Evolutionary conservation across 2,329 filamentous ascomycete species (phyloP).

Genomic region (Orbilia brochopaga): DNA sequence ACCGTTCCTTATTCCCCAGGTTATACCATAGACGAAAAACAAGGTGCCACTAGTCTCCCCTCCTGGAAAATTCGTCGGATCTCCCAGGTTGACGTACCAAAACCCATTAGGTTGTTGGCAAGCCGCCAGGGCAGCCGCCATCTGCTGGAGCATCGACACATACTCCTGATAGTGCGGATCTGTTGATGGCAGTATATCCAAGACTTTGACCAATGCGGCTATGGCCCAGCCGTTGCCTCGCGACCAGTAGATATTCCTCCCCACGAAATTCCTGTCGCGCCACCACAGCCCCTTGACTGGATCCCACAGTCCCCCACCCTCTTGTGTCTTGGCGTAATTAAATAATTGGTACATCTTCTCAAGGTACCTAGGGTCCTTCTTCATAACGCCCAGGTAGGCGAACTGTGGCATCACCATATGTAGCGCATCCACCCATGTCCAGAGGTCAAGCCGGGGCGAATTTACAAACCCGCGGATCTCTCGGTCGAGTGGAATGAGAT

Average conservation of each 20-base stretch:
- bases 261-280: constrained; percentile 26
- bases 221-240: constrained; percentile 36
- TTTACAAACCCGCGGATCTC: constrained; percentile 11
- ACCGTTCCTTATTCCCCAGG: constrained; percentile 31
- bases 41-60: constrained; percentile 29
- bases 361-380: constrained; percentile 20
- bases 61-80: constrained; percentile 26
- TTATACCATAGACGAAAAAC: constrained; percentile 26
- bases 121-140: constrained; percentile 18
- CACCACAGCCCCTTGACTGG: constrained; percentile 28
- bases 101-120: constrained; percentile 22
- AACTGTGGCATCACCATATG: constrained; percentile 33
- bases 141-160: constrained; percentile 16
- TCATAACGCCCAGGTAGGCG: constrained; percentile 27
- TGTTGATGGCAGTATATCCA: constrained; percentile 18
- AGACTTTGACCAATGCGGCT: constrained; percentile 26
- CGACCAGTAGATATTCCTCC: constrained; percentile 31
- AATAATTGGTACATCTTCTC: constrained; percentile 34
- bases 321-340: constrained; percentile 23
- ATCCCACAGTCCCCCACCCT: constrained; percentile 28
- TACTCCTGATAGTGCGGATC: constrained; percentile 36
- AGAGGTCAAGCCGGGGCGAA: constrained; percentile 15
- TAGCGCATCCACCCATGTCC: constrained; percentile 34
- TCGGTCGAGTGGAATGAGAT: constrained; percentile 19
- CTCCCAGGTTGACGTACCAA: constrained; percentile 33